Evolutionary conservation across 73 alveolate genomes (phyloP), one percentile per base, ranked within the genome.

Genomic region (Stentor roeselii): DNA sequence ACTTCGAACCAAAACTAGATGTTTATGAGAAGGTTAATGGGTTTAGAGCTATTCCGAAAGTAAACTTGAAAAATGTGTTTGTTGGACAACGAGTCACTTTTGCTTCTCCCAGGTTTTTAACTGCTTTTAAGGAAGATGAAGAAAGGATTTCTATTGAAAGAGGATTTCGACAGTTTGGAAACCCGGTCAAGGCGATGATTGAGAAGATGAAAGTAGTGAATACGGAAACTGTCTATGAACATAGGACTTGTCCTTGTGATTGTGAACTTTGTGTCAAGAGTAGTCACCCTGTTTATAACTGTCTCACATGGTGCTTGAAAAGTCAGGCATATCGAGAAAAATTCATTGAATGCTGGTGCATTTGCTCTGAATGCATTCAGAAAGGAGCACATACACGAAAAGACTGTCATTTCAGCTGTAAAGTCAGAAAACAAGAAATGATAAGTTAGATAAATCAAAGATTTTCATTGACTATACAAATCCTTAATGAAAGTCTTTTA

Each of bases 21-120:
- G 80, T 67, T 67, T 67, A 21, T 67, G 80, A 67, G 41, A 30
- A 36, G 34, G 50, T 67, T 32, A 67, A 67, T 67, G 80, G 80
- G 11, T 67, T 67, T 67, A 21, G 80, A 67, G 80, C 80, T 21
- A 30, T 67, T 1, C 34, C 34, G 41, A 15, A 67, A 14, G 34
- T 27, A 2, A 67, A 34, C 34, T 30, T 67, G 21, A 15, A 30
- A 67, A 34, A 27, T 30, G 80, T 40, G 14, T 11, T 27, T 21
- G 27, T 21, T 27, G 80, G 80, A 30, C 80, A 67, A 32, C 37
- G 41, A n/a, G 80, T 67, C 21, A 67, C 80, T 67, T 67, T 27
- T 67, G 80, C 80, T 0, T 67, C 80, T 27, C 80, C 80, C 11
- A 21, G 80, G 37, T 67, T 67, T 67, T 27, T 67, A 40, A 67